Percentiles rank a stretch among this genome's conserved stretches.
phyloP scores from a whole-genome alignment of 306 rosid genomes.

The Malus orientalis region DNA sequence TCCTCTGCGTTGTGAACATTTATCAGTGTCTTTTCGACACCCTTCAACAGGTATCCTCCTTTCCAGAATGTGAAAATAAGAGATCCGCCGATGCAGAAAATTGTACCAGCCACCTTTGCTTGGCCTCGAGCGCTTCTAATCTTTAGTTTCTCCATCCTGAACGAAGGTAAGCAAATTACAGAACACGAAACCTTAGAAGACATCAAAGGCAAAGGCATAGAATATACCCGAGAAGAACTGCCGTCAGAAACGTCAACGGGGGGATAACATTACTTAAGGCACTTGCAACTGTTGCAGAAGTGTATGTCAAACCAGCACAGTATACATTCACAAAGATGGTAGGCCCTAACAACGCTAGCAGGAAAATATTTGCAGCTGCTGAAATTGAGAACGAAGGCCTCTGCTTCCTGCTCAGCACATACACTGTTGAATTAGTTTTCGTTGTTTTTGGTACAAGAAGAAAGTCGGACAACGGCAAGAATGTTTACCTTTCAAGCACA shows the following conservation, averaged over 20 bases:
- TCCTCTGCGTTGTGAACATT: background rate
- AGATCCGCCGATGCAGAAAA: slow-evolving; percentile 29
- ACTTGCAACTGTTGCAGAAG: slow-evolving; percentile 24
- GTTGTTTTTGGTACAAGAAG: background rate
- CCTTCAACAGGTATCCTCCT: slow-evolving; percentile 17
- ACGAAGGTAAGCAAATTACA: background rate
- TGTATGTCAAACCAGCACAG: slow-evolving; percentile 25
- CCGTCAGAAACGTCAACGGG: slow-evolving; percentile 23
- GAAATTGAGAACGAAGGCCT: slow-evolving; percentile 4
- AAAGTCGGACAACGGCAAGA: background rate
- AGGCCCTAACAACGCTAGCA: slow-evolving; percentile 25
- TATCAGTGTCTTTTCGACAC: slow-evolving; percentile 19
- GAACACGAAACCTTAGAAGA: background rate
- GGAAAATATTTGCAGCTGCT: slow-evolving; percentile 15
- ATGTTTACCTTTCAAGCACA: slow-evolving; percentile 16
- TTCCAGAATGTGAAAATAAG: slow-evolving; percentile 34
- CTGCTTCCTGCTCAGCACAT: too few relatives aligned
- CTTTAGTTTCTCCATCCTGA: slow-evolving; percentile 37
- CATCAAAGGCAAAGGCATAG: background rate
- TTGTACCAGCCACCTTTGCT: slow-evolving; percentile 32
- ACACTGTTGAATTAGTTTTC: background rate
- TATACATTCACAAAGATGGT: slow-evolving; percentile 25
- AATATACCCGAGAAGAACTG: slow-evolving; percentile 24
- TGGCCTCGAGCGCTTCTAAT: slow-evolving; percentile 17
- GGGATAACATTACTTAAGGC: slow-evolving; percentile 31